These are phyloP conservation scores for Nematocida sp. DNA, from an alignment of 371 early-diverging fungal genomes.

Conservation along the genomic window DNA sequence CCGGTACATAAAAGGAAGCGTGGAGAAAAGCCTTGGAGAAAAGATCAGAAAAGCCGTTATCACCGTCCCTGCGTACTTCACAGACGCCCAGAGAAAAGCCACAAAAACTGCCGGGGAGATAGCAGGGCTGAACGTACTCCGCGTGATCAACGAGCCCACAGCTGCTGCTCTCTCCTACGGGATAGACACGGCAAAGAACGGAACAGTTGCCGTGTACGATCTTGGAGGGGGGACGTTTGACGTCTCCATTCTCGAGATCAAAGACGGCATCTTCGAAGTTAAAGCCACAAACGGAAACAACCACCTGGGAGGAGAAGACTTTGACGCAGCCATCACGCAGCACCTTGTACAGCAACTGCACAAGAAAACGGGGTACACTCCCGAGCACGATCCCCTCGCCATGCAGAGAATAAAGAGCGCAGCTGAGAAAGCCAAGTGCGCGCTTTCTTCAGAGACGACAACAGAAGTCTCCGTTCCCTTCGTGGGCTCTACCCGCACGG, in stretches of 20 bases:
- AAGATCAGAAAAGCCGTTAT: conserved; percentile 81
- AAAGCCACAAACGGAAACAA: conserved; percentile 73
- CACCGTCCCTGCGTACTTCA: conserved; percentile 86
- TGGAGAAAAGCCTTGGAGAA: conserved; percentile 71
- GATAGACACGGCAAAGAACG: conserved; percentile 81
- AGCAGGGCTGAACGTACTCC: conserved; percentile 84
- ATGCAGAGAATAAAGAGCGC: conserved; percentile 86
- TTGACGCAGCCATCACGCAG: conserved; percentile 70
- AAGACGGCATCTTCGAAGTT: conserved; percentile 89
- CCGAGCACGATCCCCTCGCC: conserved; percentile 71
- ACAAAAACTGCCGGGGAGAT: conserved; percentile 93
- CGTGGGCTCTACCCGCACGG: conserved; percentile 79
- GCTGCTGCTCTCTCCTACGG: conserved; percentile 97
- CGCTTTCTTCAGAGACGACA: conserved; percentile 66
- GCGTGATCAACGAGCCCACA: conserved; percentile 97
- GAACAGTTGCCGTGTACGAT: conserved; percentile 94
- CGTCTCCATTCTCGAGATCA: conserved; percentile 90
- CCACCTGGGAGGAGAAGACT: conserved; percentile 95
- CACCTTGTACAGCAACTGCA: conserved; percentile 72
- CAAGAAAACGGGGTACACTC: conserved; percentile 67
- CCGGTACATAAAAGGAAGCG: conserved; percentile 83
- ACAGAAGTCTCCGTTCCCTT: conserved; percentile 89
- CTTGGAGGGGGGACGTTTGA: conserved; percentile 99
- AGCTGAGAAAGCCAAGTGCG: conserved; percentile 93
- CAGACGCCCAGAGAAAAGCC: conserved; percentile 91